Base-by-base conservation (phyloP, 1,284 basidiomycete genomes). In the Melampsora larici-populina region DNA sequence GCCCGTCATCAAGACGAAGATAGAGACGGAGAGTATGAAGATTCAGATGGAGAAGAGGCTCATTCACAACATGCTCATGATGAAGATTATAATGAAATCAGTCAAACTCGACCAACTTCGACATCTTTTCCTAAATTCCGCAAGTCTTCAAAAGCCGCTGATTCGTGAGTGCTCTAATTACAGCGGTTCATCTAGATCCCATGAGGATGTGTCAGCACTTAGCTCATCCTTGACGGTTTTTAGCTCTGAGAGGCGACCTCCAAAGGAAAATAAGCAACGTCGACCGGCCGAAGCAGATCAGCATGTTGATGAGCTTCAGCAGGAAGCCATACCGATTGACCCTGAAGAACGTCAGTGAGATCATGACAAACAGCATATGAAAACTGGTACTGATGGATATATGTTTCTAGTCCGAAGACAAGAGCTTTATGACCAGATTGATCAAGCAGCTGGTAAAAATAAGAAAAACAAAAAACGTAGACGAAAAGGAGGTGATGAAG, bases 401-500 rank as follows among this genome's bases (percentile, higher is more conserved):
- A 24, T 11, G n/a, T 48, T 3, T n/a, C n/a, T 77, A 82, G 81
- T 69, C 17, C 79, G 81, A 17, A 75, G 81, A 55, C 77, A 49
- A 8, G 70, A 78, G 31, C 68, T 78, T n/a, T 77, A 69, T 49
- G 49, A 63, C 17, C 69, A 69, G 29, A 63, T 65, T 24, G 79
- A 71, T 33, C 67, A 75, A 15, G 75, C 67, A n/a, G 77, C 70
- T 2, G 70, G 77, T 11, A 74, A 78, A 55, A 40, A 49, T 48
- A 74, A 67, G 70, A 74, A 78, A 64, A 46, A 64, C n/a, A 72
- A 40, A 40, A 71, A 63, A 31, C 64, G 49, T 26, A 55, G 70
- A 26, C n/a, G 70, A 26, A 72, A 66, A 51, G 63, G 68, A 11
- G 64, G 46, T 3, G 70, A 51, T 33, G 78, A 87, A 84, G 86